These are phyloP conservation scores for Cutaneotrichosporon dermatis DNA, from an alignment of 1,284 basidiomycete genomes.

Conservation along the genomic window DNA sequence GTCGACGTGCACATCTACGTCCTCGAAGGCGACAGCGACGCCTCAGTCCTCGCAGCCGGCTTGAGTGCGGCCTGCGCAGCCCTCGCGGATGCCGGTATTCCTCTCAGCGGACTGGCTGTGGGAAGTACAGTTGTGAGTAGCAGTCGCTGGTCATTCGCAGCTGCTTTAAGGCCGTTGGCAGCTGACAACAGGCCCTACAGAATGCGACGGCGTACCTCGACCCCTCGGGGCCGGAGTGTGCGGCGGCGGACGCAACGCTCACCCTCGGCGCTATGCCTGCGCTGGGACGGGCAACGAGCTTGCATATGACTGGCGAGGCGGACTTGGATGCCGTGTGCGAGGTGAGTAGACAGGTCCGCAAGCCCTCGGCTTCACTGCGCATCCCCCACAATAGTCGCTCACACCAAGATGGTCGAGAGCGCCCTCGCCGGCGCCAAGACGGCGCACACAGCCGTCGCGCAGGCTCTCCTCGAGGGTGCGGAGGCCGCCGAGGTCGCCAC, in stretches of 20 bases:
- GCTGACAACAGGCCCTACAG: slow-evolving; percentile 35
- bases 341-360: background rate
- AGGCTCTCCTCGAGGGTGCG: slow-evolving; percentile 28
- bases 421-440: slow-evolving; percentile 24
- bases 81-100: slow-evolving; percentile 53
- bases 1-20: slow-evolving; percentile 88
- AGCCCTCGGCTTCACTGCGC: background rate
- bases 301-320: slow-evolving; percentile 68
- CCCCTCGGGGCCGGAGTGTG: slow-evolving; percentile 57
- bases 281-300: slow-evolving; percentile 73
- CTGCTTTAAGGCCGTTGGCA: too few relatives aligned
- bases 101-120: slow-evolving; percentile 43
- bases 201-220: slow-evolving; percentile 63
- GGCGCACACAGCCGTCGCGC: slow-evolving; percentile 32
- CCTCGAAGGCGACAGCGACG: slow-evolving; percentile 83
- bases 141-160: background rate
- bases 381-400: background rate
- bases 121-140: slow-evolving; percentile 30
- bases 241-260: slow-evolving; percentile 59
- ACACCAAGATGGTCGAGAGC: slow-evolving; percentile 36
- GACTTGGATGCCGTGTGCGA: slow-evolving; percentile 24
- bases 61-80: slow-evolving; percentile 85
- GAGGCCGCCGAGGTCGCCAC: background rate
- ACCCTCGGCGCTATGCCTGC: slow-evolving; percentile 83
- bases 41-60: slow-evolving; percentile 76